Conservation (phyloP, 192 early-diverging fungal genomes). For the Backusella circina region DNA sequence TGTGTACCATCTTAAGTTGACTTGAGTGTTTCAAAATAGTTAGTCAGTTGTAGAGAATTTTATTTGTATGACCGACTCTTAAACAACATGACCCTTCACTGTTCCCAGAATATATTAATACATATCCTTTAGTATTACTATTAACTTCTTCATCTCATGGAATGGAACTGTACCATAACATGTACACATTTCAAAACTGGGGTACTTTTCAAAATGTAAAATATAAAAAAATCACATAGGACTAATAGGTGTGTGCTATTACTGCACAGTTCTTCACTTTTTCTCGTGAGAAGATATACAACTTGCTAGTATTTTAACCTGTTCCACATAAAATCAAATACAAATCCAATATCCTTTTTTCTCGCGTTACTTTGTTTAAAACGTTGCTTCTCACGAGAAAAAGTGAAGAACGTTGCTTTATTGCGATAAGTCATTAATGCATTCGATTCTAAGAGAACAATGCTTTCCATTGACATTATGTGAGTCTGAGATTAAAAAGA, state of each 20-base stretch:
- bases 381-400: too few species aligned
- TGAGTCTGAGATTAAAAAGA: not conserved
- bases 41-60: not conserved
- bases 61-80: not conserved
- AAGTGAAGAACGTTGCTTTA: not conserved
- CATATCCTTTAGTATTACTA: not conserved
- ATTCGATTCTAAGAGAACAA: not conserved
- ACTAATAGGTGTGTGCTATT: not conserved
- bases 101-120: not conserved
- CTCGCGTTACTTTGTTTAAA: not conserved
- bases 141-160: not conserved
- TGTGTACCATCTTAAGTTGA: not conserved
- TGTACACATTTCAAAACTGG: not conserved
- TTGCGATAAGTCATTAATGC: not conserved
- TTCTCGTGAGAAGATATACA: not conserved
- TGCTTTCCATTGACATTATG: not conserved
- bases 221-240: not conserved
- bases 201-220: not conserved
- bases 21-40: conserved; percentile 5
- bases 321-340: not conserved
- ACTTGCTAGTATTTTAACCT: not conserved
- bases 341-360: not conserved
- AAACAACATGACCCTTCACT: not conserved
- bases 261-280: not conserved
- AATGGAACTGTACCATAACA: not conserved